Evolutionary conservation across 108 stramenopile species (phyloP), one percentile per base, ranked within the genome.

Genomic region (Schizochytrium sp.): DNA sequence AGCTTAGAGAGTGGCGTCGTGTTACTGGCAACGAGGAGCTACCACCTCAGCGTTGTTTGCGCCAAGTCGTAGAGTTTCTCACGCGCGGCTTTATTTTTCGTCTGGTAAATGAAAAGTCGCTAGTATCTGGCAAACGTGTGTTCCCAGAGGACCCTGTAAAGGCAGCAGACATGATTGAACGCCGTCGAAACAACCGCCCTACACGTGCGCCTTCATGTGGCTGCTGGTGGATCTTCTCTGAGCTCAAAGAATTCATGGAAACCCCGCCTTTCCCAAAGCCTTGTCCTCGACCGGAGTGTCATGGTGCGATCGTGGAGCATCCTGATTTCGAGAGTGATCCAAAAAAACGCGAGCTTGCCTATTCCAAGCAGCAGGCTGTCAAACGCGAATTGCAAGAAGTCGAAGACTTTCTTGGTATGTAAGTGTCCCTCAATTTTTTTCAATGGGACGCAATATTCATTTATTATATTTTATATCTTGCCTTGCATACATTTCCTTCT

Each of bases 11-110:
- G 47, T 83, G 76, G 76, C 47, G 53, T 10, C 19, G 76, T 13
- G 76, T 83, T 38, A 83, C 53, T 0, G 76, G 76, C 76, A 46
- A 55, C 17, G 47, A 49, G 47, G 76, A 83, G 28, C 5, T 55
- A 13, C 50, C 50, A n/a, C 76, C 76, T 0, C 76, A 83, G 76
- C 76, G 76, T 5, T 83, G 50, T 40, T 55, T 83, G 49, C 53
- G 47, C 53, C 50, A 47, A 5, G 53, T 83, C 4, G 28, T 83
- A 5, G 76, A 83, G 47, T 83, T 83, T 28, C 76, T 83, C 76
- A 83, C 76, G 76, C 76, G 53, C 0, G 76, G 76, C 50, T 83
- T 83, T 50, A 49, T 83, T n/a, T 83, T 83, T 2, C 76, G 76
- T 10, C 76, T 83, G 10, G 50, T 53, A 1, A 28, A 49, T 0